A percentile compares a stretch with the other conserved stretches of the same genome.
phyloP scores from a whole-genome alignment of 139 green algal species.

The Pleodorina starrii region DNA sequence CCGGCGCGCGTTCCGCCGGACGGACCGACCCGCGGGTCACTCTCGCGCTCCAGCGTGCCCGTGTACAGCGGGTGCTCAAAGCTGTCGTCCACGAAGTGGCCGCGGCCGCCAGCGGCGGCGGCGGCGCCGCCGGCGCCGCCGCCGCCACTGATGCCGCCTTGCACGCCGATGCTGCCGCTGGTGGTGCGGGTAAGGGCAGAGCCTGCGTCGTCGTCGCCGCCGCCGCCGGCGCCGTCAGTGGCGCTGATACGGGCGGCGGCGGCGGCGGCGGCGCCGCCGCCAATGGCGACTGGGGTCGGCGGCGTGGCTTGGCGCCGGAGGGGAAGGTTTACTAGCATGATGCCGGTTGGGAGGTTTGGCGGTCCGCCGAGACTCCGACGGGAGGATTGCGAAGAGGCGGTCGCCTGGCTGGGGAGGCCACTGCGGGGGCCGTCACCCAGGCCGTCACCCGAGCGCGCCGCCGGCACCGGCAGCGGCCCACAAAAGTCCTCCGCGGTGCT shows the following conservation, averaged over 20 bases:
- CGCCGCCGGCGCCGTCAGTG: not conserved
- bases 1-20: not conserved
- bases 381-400: not conserved
- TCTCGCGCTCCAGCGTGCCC: not conserved
- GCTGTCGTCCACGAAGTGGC: not conserved
- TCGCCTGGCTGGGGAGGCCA: not conserved
- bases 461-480: not conserved
- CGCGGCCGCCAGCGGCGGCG: not conserved
- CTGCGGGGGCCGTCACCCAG: not conserved
- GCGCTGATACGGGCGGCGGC: not conserved
- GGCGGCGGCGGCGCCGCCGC: not conserved
- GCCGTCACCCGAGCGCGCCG: not conserved
- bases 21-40: not conserved
- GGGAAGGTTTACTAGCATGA: conserved; percentile 17
- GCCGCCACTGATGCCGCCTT: not conserved
- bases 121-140: not conserved
- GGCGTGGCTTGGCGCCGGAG: not conserved
- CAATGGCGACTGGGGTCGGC: not conserved
- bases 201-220: no score
- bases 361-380: not conserved
- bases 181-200: not conserved
- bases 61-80: not conserved
- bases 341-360: not conserved
- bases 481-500: not conserved
- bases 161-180: not conserved